phyloP scores from a whole-genome alignment of 2,329 filamentous ascomycete species.

The Colletotrichum sp. region DNA sequence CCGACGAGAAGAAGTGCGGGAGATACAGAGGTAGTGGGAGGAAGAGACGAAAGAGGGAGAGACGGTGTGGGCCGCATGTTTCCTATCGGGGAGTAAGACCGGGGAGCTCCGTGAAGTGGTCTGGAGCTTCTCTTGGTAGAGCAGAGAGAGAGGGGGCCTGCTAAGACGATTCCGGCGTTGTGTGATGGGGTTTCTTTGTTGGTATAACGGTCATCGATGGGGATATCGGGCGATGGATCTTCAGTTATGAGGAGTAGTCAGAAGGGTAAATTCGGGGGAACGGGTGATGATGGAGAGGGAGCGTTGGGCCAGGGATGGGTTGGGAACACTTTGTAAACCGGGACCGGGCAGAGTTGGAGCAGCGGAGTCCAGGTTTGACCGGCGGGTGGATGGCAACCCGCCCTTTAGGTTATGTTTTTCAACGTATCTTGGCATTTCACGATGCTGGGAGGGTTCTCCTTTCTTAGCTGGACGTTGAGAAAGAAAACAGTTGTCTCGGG shows the following conservation, averaged over 20 bases:
- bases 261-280: neutral
- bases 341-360: neutral
- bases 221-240: neutral
- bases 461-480: constrained; percentile 13
- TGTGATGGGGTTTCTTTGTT: constrained; percentile 3
- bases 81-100: neutral
- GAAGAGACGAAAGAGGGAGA: neutral
- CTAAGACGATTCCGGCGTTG: constrained; percentile 9
- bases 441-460: neutral
- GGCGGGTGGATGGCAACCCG: neutral
- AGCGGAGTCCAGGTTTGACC: neutral
- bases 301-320: neutral
- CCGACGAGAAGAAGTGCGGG: neutral
- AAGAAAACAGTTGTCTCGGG: constrained; percentile 1
- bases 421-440: neutral
- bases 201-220: constrained; percentile 12
- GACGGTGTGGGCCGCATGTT: neutral
- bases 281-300: neutral
- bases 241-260: neutral
- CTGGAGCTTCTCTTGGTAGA: neutral
- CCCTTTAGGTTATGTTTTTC: neutral
- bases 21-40: neutral
- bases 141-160: neutral
- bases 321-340: neutral
- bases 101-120: neutral